Evolutionary conservation across 805 yeast species (phyloP).

Genomic region (Barnettozyma sucrosica): DNA sequence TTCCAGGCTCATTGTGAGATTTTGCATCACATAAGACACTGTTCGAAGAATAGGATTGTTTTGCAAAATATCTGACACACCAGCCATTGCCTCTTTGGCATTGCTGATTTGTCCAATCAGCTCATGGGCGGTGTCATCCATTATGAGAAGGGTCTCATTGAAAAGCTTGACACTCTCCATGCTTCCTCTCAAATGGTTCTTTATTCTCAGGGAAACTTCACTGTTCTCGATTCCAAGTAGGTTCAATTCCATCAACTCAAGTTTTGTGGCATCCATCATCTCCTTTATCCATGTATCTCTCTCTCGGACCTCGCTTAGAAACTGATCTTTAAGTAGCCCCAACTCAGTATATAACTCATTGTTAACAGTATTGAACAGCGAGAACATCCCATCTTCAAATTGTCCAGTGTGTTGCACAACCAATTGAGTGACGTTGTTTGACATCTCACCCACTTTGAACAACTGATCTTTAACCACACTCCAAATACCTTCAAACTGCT

Average conservation of each 20-base stretch:
- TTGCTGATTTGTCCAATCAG: background rate
- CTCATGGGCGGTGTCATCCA: conserved; percentile 1
- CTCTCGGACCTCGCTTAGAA: conserved; percentile 13
- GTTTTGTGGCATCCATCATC: background rate
- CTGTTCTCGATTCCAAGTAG: background rate
- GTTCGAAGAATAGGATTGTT: conserved; percentile 3
- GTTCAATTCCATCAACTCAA: conserved; percentile 1
- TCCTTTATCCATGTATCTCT: conserved; percentile 5
- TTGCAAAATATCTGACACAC: conserved; percentile 1
- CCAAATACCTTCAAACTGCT: conserved; percentile 15
- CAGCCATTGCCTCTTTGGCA: conserved; percentile 2
- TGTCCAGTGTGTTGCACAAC: conserved; percentile 10
- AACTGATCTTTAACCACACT: conserved; percentile 9
- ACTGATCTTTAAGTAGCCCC: conserved; percentile 9
- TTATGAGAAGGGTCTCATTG: background rate
- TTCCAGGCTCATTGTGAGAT: background rate
- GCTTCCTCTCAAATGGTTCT: background rate
- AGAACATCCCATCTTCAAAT: conserved; percentile 10
- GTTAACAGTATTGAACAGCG: conserved; percentile 10
- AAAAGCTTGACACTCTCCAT: background rate
- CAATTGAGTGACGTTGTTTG: conserved; percentile 14
- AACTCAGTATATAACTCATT: conserved; percentile 9
- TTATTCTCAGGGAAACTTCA: background rate
- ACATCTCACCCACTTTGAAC: conserved; percentile 13
- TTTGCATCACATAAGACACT: background rate